Conservation (phyloP, 1,284 basidiomycete species). For the Vanrija humicola region DNA sequence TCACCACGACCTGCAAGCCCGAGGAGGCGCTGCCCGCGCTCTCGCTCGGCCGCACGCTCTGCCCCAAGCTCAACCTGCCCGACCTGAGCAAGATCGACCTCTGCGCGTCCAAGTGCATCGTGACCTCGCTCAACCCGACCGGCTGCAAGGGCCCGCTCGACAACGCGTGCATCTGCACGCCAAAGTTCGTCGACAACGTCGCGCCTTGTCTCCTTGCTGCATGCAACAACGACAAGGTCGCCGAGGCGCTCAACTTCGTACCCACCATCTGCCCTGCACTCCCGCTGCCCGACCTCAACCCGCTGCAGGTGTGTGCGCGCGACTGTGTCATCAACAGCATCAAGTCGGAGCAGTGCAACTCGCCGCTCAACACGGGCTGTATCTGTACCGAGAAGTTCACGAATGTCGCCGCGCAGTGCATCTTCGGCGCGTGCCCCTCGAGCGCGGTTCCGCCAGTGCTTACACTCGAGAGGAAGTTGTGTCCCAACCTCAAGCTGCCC, state of each 20-base stretch:
- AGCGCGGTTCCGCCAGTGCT: not conserved
- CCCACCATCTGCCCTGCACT: slow-evolving; percentile 5
- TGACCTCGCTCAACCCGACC: not conserved
- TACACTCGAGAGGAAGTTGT: not conserved
- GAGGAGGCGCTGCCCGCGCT: slow-evolving; percentile 1
- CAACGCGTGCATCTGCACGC: slow-evolving; percentile 5
- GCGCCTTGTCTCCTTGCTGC: not conserved
- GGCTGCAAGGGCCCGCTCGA: slow-evolving; percentile 5
- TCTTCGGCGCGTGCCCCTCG: not conserved
- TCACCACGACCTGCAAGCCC: slow-evolving; percentile 5
- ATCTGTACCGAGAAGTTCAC: slow-evolving; percentile 4
- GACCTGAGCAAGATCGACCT: slow-evolving; percentile 4
- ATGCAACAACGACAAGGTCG: not conserved
- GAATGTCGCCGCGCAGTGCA: not conserved
- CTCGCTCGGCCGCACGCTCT: not conserved
- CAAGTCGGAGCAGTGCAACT: not conserved
- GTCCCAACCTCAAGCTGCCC: slow-evolving; percentile 7
- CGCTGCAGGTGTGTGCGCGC: not conserved
- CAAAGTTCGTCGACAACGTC: not conserved
- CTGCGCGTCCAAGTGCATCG: slow-evolving; percentile 1
- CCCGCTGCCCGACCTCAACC: slow-evolving; percentile 1
- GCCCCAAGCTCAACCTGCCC: not conserved
- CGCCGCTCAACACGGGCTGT: slow-evolving; percentile 6
- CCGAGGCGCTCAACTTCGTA: not conserved
- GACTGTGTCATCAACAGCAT: slow-evolving; percentile 5